Evolutionary conservation across 805 yeast species (phyloP), one percentile per base, ranked within the genome.

Genomic region (Candida lessepsii): DNA sequence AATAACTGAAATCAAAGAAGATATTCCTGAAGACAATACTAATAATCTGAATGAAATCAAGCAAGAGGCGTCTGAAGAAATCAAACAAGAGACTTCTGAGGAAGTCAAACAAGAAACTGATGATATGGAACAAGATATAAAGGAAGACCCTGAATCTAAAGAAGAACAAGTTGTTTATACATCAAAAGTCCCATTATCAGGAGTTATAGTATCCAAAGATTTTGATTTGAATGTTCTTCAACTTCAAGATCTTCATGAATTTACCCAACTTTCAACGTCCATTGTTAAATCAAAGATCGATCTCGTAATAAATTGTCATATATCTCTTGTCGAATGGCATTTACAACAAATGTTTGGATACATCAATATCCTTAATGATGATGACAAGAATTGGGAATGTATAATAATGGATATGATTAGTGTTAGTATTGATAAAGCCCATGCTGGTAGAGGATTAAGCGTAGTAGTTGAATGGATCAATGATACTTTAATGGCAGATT

Each of bases 311-410:
- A 81, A 82, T 56, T 95, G 96, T 4, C 86, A 85, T 31, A 76
- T 86, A 24, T 84, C 86, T 33, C 70, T 93, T 42, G 78, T 93
- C 44, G 75, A 77, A 45, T 93, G 95, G 89, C 98, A 93, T 57
- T 73, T 93, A 42, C 78, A 83, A 43, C 98, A 90, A 57, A 93
- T 93, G 99, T 93, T 91, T 72, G 98, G 97, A 1, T 77, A 73
- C 53, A 76, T 89, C 4, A 80, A 82, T 32, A 75, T 86, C 2
- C 41, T 80, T 3, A 70, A 70, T 38, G 88, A 81, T 48, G 81
- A 77, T 40, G 73, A 68, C 34, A 63, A 60, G 16, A 57, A 53
- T 26, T 65, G 73, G 68, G 70, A 62, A 47, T 65, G 70, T 46
- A 51, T 50, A 69, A 76, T 69, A 29, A 69, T 69, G 75, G 72